A percentile compares a stretch with the other conserved stretches of the same genome.
These are phyloP conservation scores for Zygosaccharomyces pseudorouxii DNA, from an alignment of 805 yeast species.

Conservation along the genomic window DNA sequence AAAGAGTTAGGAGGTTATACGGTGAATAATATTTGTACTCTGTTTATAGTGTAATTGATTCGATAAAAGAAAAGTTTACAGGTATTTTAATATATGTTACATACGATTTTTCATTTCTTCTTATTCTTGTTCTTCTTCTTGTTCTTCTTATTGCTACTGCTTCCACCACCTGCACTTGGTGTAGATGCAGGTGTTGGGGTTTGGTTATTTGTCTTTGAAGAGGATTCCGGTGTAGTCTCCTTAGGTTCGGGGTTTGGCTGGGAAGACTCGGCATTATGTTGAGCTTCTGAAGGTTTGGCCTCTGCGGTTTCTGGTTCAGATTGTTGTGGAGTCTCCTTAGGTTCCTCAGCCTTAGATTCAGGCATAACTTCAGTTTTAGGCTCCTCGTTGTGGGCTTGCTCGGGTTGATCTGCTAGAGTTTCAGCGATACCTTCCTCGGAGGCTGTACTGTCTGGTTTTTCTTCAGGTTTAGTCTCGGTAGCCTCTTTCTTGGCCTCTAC, in stretches of 20 bases:
- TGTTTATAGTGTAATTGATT: not conserved
- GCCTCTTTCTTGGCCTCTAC: not conserved
- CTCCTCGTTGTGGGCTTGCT: no score
- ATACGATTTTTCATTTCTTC: conserved; percentile 13
- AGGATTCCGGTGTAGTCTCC: conserved; percentile 6
- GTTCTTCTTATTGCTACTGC: conserved; percentile 30
- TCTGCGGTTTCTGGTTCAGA: not conserved
- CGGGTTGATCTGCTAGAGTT: not conserved
- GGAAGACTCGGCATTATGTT: conserved; percentile 10
- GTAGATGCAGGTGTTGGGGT: conserved; percentile 3
- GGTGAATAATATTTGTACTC: conserved; percentile 57
- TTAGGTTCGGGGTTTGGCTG: conserved; percentile 10
- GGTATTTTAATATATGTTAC: conserved; percentile 1
- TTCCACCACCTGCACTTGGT: conserved; percentile 5
- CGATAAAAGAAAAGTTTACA: not conserved
- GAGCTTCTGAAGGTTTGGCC: conserved; percentile 6
- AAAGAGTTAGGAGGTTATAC: conserved; percentile 90
- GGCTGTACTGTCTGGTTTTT: no score
- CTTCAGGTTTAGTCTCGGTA: not conserved
- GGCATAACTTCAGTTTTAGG: no score
- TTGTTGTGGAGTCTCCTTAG: not conserved
- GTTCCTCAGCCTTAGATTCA: not conserved
- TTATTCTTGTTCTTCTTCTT: conserved; percentile 33
- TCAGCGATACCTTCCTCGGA: not conserved
- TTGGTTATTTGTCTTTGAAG: conserved; percentile 8